These are phyloP conservation scores for Puccinia coronata DNA, from an alignment of 1,284 basidiomycete species.

Conservation along the genomic window DNA sequence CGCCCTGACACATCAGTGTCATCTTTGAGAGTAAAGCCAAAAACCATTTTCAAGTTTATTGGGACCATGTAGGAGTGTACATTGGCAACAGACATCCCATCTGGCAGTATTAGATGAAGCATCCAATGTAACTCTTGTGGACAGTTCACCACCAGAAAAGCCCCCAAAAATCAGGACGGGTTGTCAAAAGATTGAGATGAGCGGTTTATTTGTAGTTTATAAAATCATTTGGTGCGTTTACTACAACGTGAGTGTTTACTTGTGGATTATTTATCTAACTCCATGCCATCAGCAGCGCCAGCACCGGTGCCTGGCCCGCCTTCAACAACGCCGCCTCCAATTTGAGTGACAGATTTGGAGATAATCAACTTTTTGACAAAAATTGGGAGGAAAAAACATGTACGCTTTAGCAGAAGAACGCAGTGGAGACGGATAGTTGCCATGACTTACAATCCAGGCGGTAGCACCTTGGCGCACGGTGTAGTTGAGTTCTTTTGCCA, in stretches of 20 bases:
- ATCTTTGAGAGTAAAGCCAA: not conserved
- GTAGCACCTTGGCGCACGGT: conserved; percentile 83
- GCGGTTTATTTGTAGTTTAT: conserved; percentile 64
- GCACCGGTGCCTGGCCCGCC: conserved; percentile 22
- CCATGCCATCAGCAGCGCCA: conserved; percentile 35
- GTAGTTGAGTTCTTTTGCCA: conserved; percentile 76
- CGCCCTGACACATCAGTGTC: too few relatives aligned
- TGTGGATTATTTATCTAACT: conserved; percentile 37
- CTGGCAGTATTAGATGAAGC: too few relatives aligned
- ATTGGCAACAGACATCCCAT: too few relatives aligned
- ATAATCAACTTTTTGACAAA: conserved; percentile 42
- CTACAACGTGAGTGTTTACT: conserved; percentile 12
- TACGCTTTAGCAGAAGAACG: not conserved
- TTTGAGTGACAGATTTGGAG: conserved; percentile 36
- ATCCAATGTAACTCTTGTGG: too few relatives aligned
- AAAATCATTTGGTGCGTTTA: conserved; percentile 57
- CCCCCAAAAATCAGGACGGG: too few relatives aligned
- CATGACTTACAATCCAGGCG: conserved; percentile 59
- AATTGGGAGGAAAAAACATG: not conserved
- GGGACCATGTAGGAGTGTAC: too few relatives aligned
- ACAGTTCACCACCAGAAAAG: too few relatives aligned
- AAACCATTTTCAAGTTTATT: too few relatives aligned
- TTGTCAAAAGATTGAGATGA: conserved; percentile 63
- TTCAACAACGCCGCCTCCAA: conserved; percentile 30
- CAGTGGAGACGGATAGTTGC: not conserved